phyloP scores from a whole-genome alignment of 192 early-diverging fungal genomes.

The Rhizophlyctis rosea region DNA sequence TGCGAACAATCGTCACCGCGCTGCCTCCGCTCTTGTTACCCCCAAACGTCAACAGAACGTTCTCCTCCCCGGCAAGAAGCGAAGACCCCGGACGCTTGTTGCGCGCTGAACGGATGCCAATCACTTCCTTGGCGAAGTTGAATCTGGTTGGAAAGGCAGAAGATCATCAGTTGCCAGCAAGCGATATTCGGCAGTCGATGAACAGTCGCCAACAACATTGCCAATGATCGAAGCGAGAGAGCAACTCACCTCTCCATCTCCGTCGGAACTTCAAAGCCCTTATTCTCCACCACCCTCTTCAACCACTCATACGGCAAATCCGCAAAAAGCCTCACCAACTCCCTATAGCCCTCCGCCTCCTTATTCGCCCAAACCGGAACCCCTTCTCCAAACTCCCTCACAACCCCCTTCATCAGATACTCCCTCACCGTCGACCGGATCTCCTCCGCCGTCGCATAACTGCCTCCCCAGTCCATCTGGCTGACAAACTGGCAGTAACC shows the following conservation, averaged over 20 bases:
- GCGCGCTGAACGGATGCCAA: constrained; percentile 39
- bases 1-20: constrained; percentile 60
- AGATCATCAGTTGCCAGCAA: not conserved
- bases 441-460: constrained; percentile 25
- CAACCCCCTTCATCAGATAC: constrained; percentile 49
- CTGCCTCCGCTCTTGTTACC: constrained; percentile 31
- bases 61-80: constrained; percentile 52
- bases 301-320: constrained; percentile 65
- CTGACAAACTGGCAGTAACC: constrained; percentile 49
- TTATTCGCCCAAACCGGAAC: constrained; percentile 48
- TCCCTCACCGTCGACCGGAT: constrained; percentile 47
- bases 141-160: constrained; percentile 33
- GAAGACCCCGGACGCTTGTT: constrained; percentile 14
- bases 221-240: too few relatives aligned
- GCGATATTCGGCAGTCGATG: not conserved
- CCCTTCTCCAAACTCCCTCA: constrained; percentile 42
- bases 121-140: constrained; percentile 54
- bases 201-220: too few relatives aligned
- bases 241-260: constrained; percentile 55
- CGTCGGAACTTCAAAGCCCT: constrained; percentile 48
- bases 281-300: constrained; percentile 54
- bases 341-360: constrained; percentile 45
- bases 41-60: constrained; percentile 58
- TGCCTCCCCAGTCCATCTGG: constrained; percentile 27
- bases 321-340: constrained; percentile 46